Evolutionary conservation across 2,329 filamentous ascomycete genomes (phyloP), one percentile per base, ranked within the genome.

Genomic region (Arachnomyces sp.): DNA sequence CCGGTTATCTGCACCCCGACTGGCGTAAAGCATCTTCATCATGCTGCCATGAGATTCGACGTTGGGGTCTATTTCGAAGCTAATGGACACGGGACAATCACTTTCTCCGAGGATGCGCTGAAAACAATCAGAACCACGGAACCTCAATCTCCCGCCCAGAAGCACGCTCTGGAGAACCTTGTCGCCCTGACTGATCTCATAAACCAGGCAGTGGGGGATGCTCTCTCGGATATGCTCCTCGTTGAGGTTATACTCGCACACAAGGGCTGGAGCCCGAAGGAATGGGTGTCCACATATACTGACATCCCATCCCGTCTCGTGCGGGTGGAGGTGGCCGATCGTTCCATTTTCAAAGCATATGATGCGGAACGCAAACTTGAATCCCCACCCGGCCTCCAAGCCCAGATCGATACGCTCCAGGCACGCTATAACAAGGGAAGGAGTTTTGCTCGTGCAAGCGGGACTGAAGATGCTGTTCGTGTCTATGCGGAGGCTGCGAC

Each of bases 21-120:
- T 1, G 92, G 92, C 50, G 92, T 98, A 46, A 98, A 98, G 73
- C 86, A 95, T 66, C 77, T 98, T 47, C 92, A 98, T 67, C 92
- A 96, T 59, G 92, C 87, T n/a, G 92, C 92, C 30, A 81, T 86
- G 55, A 86, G 89, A 50, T 95, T 93, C 54, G 92, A 98, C 55
- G 82, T 96, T 40, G 92, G 92, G 42, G 87, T 96, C 38, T 98
- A 98, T 71, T 98, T 98, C 56, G 92, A 98, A 70, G 92, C 92
- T 49, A 98, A 98, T 60, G 92, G 92, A 21, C 92, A 98, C 65
- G 92, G 92, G 50, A 98, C 92, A 7, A 84, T 96, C 28, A 82
- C 96, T 40, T 98, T 98, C 73, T 94, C 86, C 1, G 78, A 84
- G 43, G 80, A 86, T 44, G 90, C 90, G 3, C 71, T 90, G 34